These are phyloP conservation scores for Mimosa bimucronata DNA, from an alignment of 306 rosid species.

Conservation along the genomic window DNA sequence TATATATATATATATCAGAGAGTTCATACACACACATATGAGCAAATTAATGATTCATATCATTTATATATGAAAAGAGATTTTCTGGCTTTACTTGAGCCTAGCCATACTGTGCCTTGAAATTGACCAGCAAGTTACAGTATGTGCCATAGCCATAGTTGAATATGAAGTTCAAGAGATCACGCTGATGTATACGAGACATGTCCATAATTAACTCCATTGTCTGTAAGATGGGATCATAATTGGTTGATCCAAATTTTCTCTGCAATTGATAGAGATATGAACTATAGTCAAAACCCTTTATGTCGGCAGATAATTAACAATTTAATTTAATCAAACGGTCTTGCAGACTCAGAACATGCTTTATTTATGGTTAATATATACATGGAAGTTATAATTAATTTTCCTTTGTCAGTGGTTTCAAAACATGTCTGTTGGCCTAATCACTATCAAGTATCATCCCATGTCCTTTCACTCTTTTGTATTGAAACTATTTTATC, in stretches of 20 bases:
- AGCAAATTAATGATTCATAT: slow-evolving; percentile 10
- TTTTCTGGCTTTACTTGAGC: slow-evolving; percentile 28
- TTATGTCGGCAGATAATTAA: not conserved
- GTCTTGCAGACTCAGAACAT: not conserved
- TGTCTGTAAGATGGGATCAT: not conserved
- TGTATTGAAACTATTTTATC: not conserved
- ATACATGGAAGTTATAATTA: not conserved
- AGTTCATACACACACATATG: not conserved
- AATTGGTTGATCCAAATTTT: not conserved
- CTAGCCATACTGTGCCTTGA: slow-evolving; percentile 30
- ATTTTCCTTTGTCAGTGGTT: not conserved
- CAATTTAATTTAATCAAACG: not conserved
- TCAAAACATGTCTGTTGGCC: slow-evolving; percentile 3
- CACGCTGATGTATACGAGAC: slow-evolving; percentile 7
- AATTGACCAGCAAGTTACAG: slow-evolving; percentile 35
- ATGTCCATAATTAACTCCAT: not conserved
- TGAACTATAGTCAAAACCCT: not conserved
- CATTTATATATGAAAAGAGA: slow-evolving; percentile 28
- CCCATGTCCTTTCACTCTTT: slow-evolving; percentile 6
- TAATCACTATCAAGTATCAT: not conserved
- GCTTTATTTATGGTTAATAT: not conserved
- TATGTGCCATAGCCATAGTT: slow-evolving; percentile 12
- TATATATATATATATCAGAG: not conserved
- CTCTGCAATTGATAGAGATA: slow-evolving; percentile 1
- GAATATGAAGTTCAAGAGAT: slow-evolving; percentile 16